A percentile compares a stretch with the other conserved stretches of the same genome.
Evolutionary conservation across 106 monocot species (phyloP).

Genomic region (Cymbidium sinense): DNA sequence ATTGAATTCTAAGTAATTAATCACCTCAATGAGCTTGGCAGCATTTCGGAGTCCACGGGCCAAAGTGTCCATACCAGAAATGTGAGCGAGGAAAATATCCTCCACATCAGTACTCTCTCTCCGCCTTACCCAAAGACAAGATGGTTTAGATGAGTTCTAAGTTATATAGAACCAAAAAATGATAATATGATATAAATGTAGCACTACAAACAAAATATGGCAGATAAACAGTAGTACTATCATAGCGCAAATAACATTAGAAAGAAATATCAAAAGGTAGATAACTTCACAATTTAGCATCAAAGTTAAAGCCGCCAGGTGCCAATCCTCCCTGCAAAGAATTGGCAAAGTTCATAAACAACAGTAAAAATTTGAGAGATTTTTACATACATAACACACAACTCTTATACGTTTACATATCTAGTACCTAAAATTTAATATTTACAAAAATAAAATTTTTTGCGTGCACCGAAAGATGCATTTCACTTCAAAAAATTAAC

Average conservation of each 20-base stretch:
- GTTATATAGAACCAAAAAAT: background rate
- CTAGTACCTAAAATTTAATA: too few relatives aligned
- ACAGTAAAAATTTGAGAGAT: slow-evolving; percentile 2
- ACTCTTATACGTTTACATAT: too few relatives aligned
- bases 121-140: slow-evolving; percentile 33
- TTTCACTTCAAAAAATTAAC: background rate
- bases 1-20: slow-evolving; percentile 1
- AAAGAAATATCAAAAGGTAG: background rate
- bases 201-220: background rate
- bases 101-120: slow-evolving; percentile 97
- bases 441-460: too few relatives aligned
- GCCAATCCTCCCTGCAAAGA: slow-evolving; percentile 77
- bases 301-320: slow-evolving; percentile 99
- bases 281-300: slow-evolving; percentile 76
- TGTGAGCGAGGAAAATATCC: slow-evolving; percentile 90
- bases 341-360: background rate
- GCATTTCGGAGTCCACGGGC: slow-evolving; percentile 98
- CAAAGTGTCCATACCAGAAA: slow-evolving; percentile 94
- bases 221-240: background rate
- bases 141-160: background rate
- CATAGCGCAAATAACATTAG: background rate
- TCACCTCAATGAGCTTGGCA: slow-evolving; percentile 77
- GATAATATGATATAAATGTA: background rate
- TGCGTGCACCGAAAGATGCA: too few relatives aligned
- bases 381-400: too few relatives aligned